Percentiles rank a stretch among this genome's conserved stretches.
phyloP scores from a whole-genome alignment of 176 grass and related monocot genomes.

The Ensete ventricosum region DNA sequence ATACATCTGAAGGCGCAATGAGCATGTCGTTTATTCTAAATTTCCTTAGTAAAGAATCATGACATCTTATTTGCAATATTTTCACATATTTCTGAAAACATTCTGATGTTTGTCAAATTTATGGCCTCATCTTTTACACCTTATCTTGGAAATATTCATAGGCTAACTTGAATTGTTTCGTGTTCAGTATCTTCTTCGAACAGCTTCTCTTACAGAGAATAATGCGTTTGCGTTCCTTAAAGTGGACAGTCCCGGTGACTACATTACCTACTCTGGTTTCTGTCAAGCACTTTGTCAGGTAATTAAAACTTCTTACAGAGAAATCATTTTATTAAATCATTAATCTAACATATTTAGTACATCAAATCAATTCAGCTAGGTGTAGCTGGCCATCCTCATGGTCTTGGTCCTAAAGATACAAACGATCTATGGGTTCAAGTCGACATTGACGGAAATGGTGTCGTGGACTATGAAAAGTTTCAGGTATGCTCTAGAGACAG shows the following conservation, averaged over 20 bases:
- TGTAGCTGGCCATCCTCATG: neutral
- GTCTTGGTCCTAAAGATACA: conserved; percentile 3
- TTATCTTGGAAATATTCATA: too few species aligned
- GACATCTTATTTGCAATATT: too few species aligned
- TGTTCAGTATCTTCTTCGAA: conserved; percentile 3
- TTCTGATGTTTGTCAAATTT: neutral
- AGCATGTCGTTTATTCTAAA: too few species aligned
- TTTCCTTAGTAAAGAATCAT: too few species aligned
- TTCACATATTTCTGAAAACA: too few species aligned
- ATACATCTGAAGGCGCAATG: too few species aligned
- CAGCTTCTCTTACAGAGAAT: conserved; percentile 7
- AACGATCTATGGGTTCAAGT: conserved; percentile 9
- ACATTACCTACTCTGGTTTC: conserved; percentile 5
- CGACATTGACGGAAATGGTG: conserved; percentile 10
- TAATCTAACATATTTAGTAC: neutral
- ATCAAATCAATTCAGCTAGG: neutral
- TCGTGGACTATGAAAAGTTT: conserved; percentile 6
- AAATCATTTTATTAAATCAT: neutral
- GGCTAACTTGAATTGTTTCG: too few species aligned
- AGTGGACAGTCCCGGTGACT: conserved; percentile 12
- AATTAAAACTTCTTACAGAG: neutral
- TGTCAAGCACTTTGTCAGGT: conserved; percentile 15
- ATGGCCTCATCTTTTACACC: neutral
- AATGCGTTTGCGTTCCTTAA: conserved; percentile 16
- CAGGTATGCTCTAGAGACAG: neutral